A percentile compares a stretch with the other conserved stretches of the same genome.
Conservation (phyloP, 441 rosid species). For the Bocquillonia castaneifolia region DNA sequence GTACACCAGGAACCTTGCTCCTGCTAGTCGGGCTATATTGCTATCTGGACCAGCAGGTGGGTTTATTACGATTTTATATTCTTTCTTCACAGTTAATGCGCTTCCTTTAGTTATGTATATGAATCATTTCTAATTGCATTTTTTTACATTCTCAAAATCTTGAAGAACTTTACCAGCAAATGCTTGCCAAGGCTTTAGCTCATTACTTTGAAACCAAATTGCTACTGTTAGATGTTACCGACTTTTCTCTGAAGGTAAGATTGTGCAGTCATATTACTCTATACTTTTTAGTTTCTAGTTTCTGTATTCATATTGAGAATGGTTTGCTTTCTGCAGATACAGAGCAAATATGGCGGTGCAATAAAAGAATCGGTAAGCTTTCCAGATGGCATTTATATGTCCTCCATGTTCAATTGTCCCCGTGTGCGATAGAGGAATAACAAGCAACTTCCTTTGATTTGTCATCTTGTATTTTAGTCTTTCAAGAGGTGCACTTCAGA, state of each 20-base stretch:
- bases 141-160: neutral
- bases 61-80: constrained; percentile 7
- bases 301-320: neutral
- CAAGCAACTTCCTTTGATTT: neutral
- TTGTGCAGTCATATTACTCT: neutral
- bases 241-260: constrained; percentile 71
- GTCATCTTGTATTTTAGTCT: constrained; percentile 32
- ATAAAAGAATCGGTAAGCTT: constrained; percentile 58
- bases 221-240: constrained; percentile 71
- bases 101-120: neutral
- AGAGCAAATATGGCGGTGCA: constrained; percentile 63
- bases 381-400: neutral
- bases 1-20: constrained; percentile 68
- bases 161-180: constrained; percentile 84
- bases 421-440: neutral
- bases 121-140: constrained; percentile 2
- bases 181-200: constrained; percentile 89
- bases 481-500: constrained; percentile 74
- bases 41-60: constrained; percentile 93
- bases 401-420: too few relatives aligned
- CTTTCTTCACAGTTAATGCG: neutral
- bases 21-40: constrained; percentile 77
- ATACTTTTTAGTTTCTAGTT: neutral
- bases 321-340: constrained; percentile 47
- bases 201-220: constrained; percentile 88